phyloP scores from a whole-genome alignment of 257 asterid species.

The Solanum etuberosum region DNA sequence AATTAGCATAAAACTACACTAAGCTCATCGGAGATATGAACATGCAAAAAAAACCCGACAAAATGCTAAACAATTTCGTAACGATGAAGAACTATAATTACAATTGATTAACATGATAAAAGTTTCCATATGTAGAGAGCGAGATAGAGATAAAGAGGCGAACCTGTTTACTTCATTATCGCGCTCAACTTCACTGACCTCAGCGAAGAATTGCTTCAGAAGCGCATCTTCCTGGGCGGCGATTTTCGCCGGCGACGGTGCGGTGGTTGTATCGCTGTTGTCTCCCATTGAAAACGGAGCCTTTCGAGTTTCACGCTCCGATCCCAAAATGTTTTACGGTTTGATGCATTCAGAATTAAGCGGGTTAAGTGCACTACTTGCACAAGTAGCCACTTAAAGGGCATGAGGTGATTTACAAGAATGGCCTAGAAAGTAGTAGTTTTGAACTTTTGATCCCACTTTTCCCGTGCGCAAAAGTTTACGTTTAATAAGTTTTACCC shows the following conservation, averaged over 20 bases:
- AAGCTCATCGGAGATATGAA: background rate
- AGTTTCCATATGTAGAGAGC: background rate
- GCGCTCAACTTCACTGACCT: conserved; percentile 97
- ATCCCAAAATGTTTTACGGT: background rate
- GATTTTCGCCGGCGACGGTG: conserved; percentile 7
- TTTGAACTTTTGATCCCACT: background rate
- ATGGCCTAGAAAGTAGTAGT: background rate
- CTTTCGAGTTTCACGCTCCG: background rate
- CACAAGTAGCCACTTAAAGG: background rate
- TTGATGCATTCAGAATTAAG: background rate
- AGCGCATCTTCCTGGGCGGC: conserved; percentile 54
- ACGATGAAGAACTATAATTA: background rate
- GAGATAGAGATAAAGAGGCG: background rate
- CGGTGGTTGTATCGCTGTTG: conserved; percentile 27
- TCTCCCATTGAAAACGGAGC: conserved; percentile 49
- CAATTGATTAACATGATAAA: background rate
- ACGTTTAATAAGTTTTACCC: background rate
- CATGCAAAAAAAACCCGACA: background rate
- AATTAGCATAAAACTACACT: background rate
- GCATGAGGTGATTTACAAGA: background rate
- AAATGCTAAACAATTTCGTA: background rate
- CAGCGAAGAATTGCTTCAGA: conserved; percentile 77
- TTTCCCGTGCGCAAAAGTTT: background rate
- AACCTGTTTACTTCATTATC: conserved; percentile 77
- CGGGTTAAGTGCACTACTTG: background rate